Evolutionary conservation across 345 rosid species (phyloP), one percentile per base, ranked within the genome.

Genomic region (Aquilaria malaccensis): DNA sequence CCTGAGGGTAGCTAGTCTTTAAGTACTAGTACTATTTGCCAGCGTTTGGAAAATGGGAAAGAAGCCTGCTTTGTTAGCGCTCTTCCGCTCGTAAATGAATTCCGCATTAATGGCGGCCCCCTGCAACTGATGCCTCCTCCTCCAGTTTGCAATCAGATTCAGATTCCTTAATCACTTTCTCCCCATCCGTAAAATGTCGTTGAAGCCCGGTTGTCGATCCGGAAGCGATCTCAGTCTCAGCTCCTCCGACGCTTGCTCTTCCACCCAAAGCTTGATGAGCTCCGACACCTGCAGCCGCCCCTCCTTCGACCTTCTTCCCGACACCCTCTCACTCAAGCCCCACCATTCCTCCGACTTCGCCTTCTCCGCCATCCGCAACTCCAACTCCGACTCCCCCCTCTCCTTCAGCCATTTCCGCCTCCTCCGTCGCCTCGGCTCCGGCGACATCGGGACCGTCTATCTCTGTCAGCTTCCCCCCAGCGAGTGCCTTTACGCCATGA

Each of bases 401-500:
- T 69, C 80, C 2, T 76, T 89, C 79, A 81, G 92, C 13, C 95
- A 90, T 80, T 90, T 94, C 70, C 74, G 75, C 3, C 90, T 88
- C 55, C 66, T 79, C 72, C 87, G 89, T 52, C 82, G 79, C 31
- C 73, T 94, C 63, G 99, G 99, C 9, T 71, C 91, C 10, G 99
- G 99, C 51, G 97, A 94, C 13, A 86, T 90, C 65, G 97, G 99
- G 0, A 90, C 95, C 0, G 99, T 94, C 0, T 90, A 81, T 73
- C 83, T 94, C 49, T 94, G 99, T 68, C 83, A 77, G 3, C 89
- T 94, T 13, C 74, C 72, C 45, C 63, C 66, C 13, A 58, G 50
- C 14, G 71, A 63, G 22, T 84, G 83, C 64, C 57, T 49, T 56
- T 87, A 80, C 66, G 99, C 97, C 11, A 84, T 94, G 99, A 94